Evolutionary conservation across 129 eudicot species (phyloP).

Genomic region (Ambrosia trifida): DNA sequence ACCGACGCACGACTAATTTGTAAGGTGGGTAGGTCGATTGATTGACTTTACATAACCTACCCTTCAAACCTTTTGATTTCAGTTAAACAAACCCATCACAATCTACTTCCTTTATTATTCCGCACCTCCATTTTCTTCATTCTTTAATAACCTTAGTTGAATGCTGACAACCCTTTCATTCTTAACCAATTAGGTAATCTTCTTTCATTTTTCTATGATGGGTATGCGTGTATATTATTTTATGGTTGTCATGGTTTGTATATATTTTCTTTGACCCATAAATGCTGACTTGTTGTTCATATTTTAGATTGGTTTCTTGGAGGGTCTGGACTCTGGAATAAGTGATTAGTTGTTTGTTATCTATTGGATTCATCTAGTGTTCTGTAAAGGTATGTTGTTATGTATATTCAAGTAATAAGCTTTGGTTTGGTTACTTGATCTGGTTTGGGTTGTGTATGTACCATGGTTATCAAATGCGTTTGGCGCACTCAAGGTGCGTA

Average conservation of each 20-base stretch:
- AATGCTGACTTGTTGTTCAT: constrained; percentile 18
- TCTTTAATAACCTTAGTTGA: constrained; percentile 11
- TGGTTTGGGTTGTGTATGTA: neutral
- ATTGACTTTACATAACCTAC: neutral
- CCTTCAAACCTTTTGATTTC: constrained; percentile 6
- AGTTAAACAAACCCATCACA: neutral
- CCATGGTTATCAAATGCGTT: too few species aligned
- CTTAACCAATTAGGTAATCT: constrained; percentile 16
- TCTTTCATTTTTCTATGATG: neutral
- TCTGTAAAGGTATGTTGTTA: constrained; percentile 29
- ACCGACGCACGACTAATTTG: neutral
- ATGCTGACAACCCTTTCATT: constrained; percentile 2
- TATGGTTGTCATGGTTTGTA: too few species aligned
- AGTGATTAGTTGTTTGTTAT: constrained; percentile 14
- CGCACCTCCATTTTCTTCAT: neutral
- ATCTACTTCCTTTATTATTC: constrained; percentile 11
- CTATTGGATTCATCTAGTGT: neutral
- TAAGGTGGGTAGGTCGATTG: constrained; percentile 11
- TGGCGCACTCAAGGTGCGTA: too few species aligned
- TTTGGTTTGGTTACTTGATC: neutral
- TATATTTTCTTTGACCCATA: neutral
- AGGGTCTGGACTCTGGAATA: neutral
- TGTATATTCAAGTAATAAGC: neutral
- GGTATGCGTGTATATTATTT: neutral
- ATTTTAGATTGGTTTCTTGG: constrained; percentile 14